Evolutionary conservation across 352 stramenopile genomes (phyloP).

Genomic region (Globisporangium parvum): DNA sequence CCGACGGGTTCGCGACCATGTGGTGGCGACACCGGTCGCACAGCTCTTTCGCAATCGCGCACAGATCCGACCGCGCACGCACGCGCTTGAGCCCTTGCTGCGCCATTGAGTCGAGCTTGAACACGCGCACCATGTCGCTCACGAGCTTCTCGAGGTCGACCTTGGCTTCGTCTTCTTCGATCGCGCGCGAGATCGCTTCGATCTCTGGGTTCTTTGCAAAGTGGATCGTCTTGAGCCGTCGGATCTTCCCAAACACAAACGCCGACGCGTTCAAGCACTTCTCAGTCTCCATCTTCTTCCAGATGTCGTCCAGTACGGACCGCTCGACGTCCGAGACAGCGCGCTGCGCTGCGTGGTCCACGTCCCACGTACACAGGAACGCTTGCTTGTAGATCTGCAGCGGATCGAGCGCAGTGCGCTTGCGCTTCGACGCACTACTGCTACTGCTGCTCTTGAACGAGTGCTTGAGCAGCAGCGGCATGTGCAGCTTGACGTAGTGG

Average conservation of each 20-base stretch:
- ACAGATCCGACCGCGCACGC: conserved; percentile 47
- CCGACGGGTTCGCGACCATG: conserved; percentile 79
- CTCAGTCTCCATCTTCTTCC: conserved; percentile 72
- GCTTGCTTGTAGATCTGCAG: conserved; percentile 64
- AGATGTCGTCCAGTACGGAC: conserved; percentile 77
- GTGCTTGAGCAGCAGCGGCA: conserved; percentile 62
- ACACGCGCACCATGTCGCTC: conserved; percentile 58
- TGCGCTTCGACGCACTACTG: conserved; percentile 29
- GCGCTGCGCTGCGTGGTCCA: conserved; percentile 54
- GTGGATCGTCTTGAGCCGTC: conserved; percentile 56
- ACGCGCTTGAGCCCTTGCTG: conserved; percentile 63
- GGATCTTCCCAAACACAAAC: conserved; percentile 71
- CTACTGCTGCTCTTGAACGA: conserved; percentile 33
- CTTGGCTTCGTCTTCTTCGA: conserved; percentile 58
- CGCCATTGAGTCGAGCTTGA: conserved; percentile 79
- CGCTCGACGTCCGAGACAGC: conserved; percentile 73
- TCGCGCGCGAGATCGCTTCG: conserved; percentile 45
- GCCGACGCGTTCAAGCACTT: conserved; percentile 60
- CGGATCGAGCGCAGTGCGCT: conserved; percentile 39
- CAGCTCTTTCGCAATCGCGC: conserved; percentile 68
- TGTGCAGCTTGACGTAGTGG: conserved; percentile 78
- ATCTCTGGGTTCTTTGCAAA: conserved; percentile 59
- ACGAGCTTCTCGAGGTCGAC: conserved; percentile 49
- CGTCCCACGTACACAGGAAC: conserved; percentile 81
- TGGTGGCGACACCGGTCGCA: conserved; percentile 72